Evolutionary conservation across 2,329 filamentous ascomycete species (phyloP).

Genomic region (Orbilia javanica): DNA sequence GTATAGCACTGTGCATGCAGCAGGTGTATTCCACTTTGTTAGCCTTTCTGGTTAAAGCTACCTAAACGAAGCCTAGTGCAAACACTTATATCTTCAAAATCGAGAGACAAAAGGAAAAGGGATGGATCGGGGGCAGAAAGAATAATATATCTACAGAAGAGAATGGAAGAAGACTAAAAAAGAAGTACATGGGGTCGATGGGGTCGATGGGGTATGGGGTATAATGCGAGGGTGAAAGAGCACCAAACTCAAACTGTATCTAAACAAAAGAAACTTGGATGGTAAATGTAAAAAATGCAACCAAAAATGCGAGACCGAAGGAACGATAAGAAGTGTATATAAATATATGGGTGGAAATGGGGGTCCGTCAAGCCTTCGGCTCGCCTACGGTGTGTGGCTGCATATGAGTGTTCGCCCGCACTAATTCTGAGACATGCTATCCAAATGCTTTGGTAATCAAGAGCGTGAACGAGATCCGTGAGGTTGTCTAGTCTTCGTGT

Average conservation of each 20-base stretch:
- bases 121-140: background rate
- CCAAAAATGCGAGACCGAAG: conserved; percentile 31
- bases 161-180: conserved; percentile 49
- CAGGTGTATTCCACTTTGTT: conserved; percentile 12
- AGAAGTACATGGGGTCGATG: conserved; percentile 32
- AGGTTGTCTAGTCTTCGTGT: conserved; percentile 47
- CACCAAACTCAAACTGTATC: conserved; percentile 41
- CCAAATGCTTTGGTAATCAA: conserved; percentile 4
- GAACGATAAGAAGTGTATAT: conserved; percentile 29
- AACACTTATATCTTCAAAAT: background rate
- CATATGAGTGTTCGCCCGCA: background rate
- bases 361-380: conserved; percentile 12
- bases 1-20: conserved; percentile 28
- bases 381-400: conserved; percentile 1
- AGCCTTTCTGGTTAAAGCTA: conserved; percentile 26
- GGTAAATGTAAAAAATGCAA: conserved; percentile 12
- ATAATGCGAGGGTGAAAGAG: conserved; percentile 50
- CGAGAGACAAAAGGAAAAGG: background rate
- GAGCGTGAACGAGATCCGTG: background rate
- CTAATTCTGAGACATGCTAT: background rate
- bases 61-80: conserved; percentile 30
- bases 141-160: conserved; percentile 57
- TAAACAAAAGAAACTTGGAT: conserved; percentile 45
- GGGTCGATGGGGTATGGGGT: conserved; percentile 46
- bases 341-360: conserved; percentile 2